Conservation (phyloP, 371 early-diverging fungal genomes). For the Apophysomyces sp. region DNA sequence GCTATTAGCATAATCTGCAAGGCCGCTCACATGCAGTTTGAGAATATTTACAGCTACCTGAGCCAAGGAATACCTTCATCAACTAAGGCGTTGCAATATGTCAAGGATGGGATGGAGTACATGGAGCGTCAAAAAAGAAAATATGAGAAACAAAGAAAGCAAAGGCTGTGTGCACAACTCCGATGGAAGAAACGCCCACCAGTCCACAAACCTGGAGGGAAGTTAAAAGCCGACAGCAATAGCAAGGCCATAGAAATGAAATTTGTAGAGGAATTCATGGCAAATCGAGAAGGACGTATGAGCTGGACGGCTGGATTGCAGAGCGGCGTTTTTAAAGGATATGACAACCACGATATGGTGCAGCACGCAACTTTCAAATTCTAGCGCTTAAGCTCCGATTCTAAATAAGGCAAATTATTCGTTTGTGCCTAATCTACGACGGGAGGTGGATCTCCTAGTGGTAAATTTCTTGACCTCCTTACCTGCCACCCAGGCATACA, state of each 20-base stretch:
- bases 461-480: no score
- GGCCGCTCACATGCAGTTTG: not conserved
- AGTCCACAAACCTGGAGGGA: not conserved
- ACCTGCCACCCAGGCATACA: no score
- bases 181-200: not conserved
- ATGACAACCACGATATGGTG: no score
- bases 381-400: no score
- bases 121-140: not conserved
- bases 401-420: no score
- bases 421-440: no score
- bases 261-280: not conserved
- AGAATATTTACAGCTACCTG: not conserved
- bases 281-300: not conserved
- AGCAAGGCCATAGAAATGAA: not conserved
- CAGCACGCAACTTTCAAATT: no score
- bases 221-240: not conserved
- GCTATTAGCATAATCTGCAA: not conserved
- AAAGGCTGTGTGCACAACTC: not conserved
- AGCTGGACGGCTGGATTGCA: not conserved
- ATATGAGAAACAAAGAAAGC: not conserved
- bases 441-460: no score
- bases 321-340: no score
- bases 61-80: not conserved
- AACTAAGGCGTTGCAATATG: not conserved
- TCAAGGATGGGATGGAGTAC: not conserved